Evolutionary conservation across 129 eudicot species (phyloP).

Genomic region (sunflower (Helianthus annuus)): DNA sequence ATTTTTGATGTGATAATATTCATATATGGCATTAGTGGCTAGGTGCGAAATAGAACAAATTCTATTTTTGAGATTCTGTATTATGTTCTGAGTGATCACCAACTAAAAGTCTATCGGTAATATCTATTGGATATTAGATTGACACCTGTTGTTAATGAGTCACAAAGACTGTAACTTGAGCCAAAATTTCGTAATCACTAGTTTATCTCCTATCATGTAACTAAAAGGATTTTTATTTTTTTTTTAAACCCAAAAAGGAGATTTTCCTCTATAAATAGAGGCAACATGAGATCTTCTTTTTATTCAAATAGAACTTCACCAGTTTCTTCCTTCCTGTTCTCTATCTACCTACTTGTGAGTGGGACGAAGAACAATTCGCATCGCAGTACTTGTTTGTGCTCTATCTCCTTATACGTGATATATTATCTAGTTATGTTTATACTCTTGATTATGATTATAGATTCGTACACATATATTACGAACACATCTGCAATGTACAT

Average conservation of each 20-base stretch:
- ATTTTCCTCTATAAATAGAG: slow-evolving; percentile 35
- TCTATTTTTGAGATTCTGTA: slow-evolving; percentile 17
- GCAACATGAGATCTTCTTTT: slow-evolving; percentile 15
- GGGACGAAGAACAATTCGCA: slow-evolving; percentile 4
- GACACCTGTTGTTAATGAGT: slow-evolving; percentile 3
- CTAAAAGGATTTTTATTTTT: neutral
- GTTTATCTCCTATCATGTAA: slow-evolving; percentile 6
- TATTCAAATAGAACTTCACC: slow-evolving; percentile 22
- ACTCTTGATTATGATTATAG: neutral
- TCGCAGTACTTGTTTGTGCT: slow-evolving; percentile 11
- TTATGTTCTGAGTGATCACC: neutral
- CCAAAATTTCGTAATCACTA: slow-evolving; percentile 7
- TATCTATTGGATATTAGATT: slow-evolving; percentile 6
- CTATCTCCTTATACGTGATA: neutral
- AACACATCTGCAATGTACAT: neutral
- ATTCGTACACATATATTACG: neutral
- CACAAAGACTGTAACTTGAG: neutral
- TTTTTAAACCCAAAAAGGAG: neutral
- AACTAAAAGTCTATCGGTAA: neutral
- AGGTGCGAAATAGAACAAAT: slow-evolving; percentile 26
- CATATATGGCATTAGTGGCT: slow-evolving; percentile 13
- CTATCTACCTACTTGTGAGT: slow-evolving; percentile 9
- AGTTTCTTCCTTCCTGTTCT: slow-evolving; percentile 15
- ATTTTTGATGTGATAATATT: slow-evolving; percentile 16
- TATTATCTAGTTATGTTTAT: neutral